These are phyloP conservation scores for Fusarium sp. DNA, from an alignment of 2,329 filamentous ascomycete species.

Conservation along the genomic window DNA sequence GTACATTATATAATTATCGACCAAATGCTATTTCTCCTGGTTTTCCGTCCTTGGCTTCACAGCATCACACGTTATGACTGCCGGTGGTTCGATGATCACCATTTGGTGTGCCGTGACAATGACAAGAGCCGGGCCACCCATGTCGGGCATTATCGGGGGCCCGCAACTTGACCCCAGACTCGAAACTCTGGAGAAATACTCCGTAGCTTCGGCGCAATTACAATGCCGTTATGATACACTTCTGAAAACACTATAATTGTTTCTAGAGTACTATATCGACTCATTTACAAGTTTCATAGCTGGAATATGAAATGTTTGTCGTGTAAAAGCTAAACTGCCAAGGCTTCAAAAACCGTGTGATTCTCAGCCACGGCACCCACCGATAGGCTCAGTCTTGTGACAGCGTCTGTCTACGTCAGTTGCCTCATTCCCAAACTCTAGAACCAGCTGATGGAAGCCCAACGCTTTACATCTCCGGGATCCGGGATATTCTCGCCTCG, in stretches of 20 bases:
- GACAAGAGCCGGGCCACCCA: slow-evolving; percentile 10
- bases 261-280: background rate
- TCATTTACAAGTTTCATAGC: background rate
- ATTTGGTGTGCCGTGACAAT: slow-evolving; percentile 20
- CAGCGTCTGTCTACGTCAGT: slow-evolving; percentile 17
- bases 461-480: background rate
- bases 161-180: slow-evolving; percentile 7
- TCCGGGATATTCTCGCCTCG: slow-evolving; percentile 37
- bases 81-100: slow-evolving; percentile 38
- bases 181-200: background rate
- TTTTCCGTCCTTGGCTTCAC: background rate
- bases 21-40: background rate
- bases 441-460: background rate
- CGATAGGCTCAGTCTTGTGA: slow-evolving; percentile 16
- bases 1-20: slow-evolving; percentile 27
- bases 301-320: background rate
- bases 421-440: background rate
- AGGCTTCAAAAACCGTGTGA: slow-evolving; percentile 12
- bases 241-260: no score
- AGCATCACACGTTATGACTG: slow-evolving; percentile 32
- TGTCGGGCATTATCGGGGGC: slow-evolving; percentile 31
- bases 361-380: slow-evolving; percentile 19
- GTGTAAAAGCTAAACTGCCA: background rate
- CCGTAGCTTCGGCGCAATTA: background rate
- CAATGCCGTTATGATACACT: background rate